Base-by-base conservation (phyloP, 148 eudicot species). In the Rhododendron henanense region DNA sequence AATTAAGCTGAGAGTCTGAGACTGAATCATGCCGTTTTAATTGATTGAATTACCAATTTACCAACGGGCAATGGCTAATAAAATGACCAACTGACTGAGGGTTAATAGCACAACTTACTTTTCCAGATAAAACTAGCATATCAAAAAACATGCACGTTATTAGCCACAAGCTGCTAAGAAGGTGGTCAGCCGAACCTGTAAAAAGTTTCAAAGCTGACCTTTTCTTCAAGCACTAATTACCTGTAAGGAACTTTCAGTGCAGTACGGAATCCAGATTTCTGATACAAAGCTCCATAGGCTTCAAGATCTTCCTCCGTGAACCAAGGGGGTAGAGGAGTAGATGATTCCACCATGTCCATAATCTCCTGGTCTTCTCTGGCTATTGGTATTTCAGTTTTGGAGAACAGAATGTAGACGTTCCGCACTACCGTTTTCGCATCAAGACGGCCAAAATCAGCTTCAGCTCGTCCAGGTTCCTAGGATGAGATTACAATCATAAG, bases 201-300 rank as follows among this genome's bases (percentile, higher is more conserved):
- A 25, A 63, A 67, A 10, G 74, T 10, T 25, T 67, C 16, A 28
- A 28, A 78, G 55, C 53, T 47, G 4, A 23, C 16, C 81, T 45
- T 78, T 78, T 45, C 53, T 45, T 45, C 53, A 45, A 45, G 23
- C 28, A 44, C 16, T 2, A 45, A 11, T 10, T 88, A 90, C 91
- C 91, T 90, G 82, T 90, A 90, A 81, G 91, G 91, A 33, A 90
- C 88, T 63, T 90, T 83, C 28, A 90, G 45, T 0, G 91, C 88
- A 47, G 90, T 88, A 35, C 18, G 83, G 39, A 90, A 90, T 80
- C 91, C 91, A 37, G 91, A 90, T 86, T 90, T 90, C 82, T 86
- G 77, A 44, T 90, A 90, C 81, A 88, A 45, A 59, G 87, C 85
- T 81, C 87, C 91, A 84, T 90, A 90, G 47, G 83, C 16, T 44